Evolutionary conservation across 805 yeast species (phyloP).

Genomic region (Kazachstania martiniae): DNA sequence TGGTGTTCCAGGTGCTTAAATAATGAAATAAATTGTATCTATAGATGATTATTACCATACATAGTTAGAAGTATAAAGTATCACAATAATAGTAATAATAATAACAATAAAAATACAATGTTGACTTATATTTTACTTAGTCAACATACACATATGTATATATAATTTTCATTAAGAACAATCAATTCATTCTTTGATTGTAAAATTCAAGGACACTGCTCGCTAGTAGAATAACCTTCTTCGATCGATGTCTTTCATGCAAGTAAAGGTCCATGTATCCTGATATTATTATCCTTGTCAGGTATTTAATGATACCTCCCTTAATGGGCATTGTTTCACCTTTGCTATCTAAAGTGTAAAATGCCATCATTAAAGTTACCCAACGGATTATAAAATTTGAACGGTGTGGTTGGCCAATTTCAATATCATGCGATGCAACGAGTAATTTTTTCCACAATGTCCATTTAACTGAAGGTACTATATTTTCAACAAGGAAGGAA

Average conservation of each 20-base stretch:
- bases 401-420: too few relatives aligned
- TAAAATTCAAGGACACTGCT: too few relatives aligned
- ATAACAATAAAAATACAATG: too few relatives aligned
- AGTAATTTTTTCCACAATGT: conserved; percentile 19
- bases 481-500: conserved; percentile 14
- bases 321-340: conserved; percentile 14
- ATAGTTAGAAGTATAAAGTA: too few relatives aligned
- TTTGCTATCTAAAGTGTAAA: conserved; percentile 12
- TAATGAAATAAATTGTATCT: too few relatives aligned
- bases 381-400: conserved; percentile 10
- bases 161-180: not conserved
- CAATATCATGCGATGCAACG: conserved; percentile 4
- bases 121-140: too few relatives aligned
- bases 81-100: too few relatives aligned
- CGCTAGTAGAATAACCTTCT: too few relatives aligned
- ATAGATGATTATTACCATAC: too few relatives aligned
- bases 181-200: conserved; percentile 11
- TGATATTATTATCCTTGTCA: conserved; percentile 8
- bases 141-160: conserved; percentile 1
- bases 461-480: conserved; percentile 19
- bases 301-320: conserved; percentile 12
- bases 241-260: too few relatives aligned
- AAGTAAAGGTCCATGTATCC: too few relatives aligned
- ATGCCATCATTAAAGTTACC: conserved; percentile 13
- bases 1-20: conserved; percentile 63